These are phyloP conservation scores for Fusarium sp. DNA, from an alignment of 2,329 filamentous ascomycete species.

Conservation along the genomic window DNA sequence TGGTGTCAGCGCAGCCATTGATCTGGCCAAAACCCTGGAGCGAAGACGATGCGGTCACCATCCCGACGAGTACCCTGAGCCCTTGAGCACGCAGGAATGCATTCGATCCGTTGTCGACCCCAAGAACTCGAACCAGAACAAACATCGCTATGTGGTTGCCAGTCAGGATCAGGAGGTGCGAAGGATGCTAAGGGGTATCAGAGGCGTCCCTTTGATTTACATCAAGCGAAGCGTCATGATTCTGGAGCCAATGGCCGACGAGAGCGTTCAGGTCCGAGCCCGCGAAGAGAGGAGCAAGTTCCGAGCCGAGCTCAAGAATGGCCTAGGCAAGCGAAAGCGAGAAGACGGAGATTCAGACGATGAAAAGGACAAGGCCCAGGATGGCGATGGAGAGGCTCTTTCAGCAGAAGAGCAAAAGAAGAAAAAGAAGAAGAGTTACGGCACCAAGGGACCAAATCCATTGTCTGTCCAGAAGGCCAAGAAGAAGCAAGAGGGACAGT, in stretches of 20 bases:
- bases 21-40: slow-evolving; percentile 80
- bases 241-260: slow-evolving; percentile 77
- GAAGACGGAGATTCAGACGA: slow-evolving; percentile 55
- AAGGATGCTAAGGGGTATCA: slow-evolving; percentile 72
- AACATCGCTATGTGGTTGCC: slow-evolving; percentile 83
- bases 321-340: slow-evolving; percentile 64
- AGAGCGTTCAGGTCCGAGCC: slow-evolving; percentile 72
- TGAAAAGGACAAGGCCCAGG: slow-evolving; percentile 46
- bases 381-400: slow-evolving; percentile 22
- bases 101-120: slow-evolving; percentile 81
- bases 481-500: slow-evolving; percentile 54
- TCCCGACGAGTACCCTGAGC: slow-evolving; percentile 76
- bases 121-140: slow-evolving; percentile 78
- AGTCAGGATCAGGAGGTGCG: slow-evolving; percentile 77
- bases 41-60: slow-evolving; percentile 84
- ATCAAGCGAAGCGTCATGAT: slow-evolving; percentile 82
- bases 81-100: slow-evolving; percentile 77
- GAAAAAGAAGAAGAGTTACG: slow-evolving; percentile 70
- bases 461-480: slow-evolving; percentile 78
- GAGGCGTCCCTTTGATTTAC: slow-evolving; percentile 82
- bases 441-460: slow-evolving; percentile 78
- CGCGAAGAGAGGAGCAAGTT: slow-evolving; percentile 82
- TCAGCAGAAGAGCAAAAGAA: slow-evolving; percentile 46
- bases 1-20: slow-evolving; percentile 71
- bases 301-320: slow-evolving; percentile 72